These are phyloP conservation scores for Dendryphion nanum DNA, from an alignment of 2,329 filamentous ascomycete species.

Conservation along the genomic window DNA sequence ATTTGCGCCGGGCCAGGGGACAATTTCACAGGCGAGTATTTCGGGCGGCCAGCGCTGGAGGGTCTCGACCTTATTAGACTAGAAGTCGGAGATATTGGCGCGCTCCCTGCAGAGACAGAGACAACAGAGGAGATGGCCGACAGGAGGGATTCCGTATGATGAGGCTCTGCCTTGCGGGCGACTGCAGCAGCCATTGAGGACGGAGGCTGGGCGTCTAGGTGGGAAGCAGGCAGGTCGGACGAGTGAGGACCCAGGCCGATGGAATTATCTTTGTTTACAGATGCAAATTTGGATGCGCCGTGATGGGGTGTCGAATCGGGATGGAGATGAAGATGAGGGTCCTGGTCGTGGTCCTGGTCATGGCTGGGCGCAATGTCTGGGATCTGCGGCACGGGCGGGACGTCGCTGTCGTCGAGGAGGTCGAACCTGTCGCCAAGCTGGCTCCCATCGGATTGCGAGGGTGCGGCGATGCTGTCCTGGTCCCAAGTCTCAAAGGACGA, in stretches of 20 bases:
- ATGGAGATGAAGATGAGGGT: neutral
- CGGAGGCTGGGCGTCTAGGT: too few relatives aligned
- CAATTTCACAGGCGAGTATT: slow-evolving; percentile 16
- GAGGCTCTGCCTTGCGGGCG: neutral
- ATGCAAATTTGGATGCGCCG: too few relatives aligned
- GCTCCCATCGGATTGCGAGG: slow-evolving; percentile 24
- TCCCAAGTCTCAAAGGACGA: slow-evolving; percentile 27
- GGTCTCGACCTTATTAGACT: slow-evolving; percentile 29
- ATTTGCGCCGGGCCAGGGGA: slow-evolving; percentile 20
- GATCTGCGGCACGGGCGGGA: slow-evolving; percentile 27
- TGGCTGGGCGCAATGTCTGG: slow-evolving; percentile 14
- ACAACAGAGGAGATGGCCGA: slow-evolving; percentile 39
- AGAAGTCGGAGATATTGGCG: slow-evolving; percentile 27
- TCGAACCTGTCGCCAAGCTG: slow-evolving; percentile 14
- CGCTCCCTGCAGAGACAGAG: slow-evolving; percentile 24
- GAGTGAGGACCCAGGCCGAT: neutral
- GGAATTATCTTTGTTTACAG: neutral
- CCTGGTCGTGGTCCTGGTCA: slow-evolving; percentile 12
- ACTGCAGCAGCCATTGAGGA: too few relatives aligned
- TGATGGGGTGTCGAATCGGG: too few relatives aligned
- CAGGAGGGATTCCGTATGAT: slow-evolving; percentile 29
- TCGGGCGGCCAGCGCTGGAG: slow-evolving; percentile 24
- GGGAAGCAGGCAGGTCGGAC: neutral
- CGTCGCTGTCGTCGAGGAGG: slow-evolving; percentile 19
- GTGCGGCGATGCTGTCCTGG: slow-evolving; percentile 22